phyloP scores from a whole-genome alignment of 176 grass and related monocot genomes.

The Echinochloa phyllopogon region DNA sequence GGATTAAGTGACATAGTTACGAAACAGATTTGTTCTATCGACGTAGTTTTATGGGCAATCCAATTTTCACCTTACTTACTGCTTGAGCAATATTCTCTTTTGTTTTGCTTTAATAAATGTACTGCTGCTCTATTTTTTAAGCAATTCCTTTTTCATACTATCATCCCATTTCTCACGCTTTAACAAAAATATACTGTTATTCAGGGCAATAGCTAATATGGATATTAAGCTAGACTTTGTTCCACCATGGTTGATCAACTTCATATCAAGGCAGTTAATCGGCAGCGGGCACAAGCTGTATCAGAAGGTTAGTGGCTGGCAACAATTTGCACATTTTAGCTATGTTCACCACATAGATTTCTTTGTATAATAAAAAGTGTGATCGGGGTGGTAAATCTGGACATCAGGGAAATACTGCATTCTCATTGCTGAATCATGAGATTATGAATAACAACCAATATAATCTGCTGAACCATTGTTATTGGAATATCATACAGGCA shows the following conservation, averaged over 20 bases:
- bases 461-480: constrained; percentile 6
- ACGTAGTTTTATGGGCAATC: constrained; percentile 4
- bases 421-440: constrained; percentile 21
- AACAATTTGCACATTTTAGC: constrained; percentile 26
- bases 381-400: background rate
- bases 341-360: constrained; percentile 21
- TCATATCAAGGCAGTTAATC: constrained; percentile 90
- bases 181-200: constrained; percentile 23
- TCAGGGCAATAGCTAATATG: constrained; percentile 93
- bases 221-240: constrained; percentile 98
- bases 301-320: constrained; percentile 68
- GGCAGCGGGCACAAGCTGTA: constrained; percentile 84
- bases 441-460: constrained; percentile 20
- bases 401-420: background rate
- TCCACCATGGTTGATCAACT: constrained; percentile 93
- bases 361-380: background rate
- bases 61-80: background rate
- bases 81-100: constrained; percentile 15
- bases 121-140: background rate
- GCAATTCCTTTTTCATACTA: constrained; percentile 6
- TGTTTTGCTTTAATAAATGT: constrained; percentile 5
- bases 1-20: background rate
- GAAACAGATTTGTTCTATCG: background rate
- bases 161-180: constrained; percentile 4
- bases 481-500: constrained; percentile 62